These are phyloP conservation scores for Phytophthora boehmeriae DNA, from an alignment of 352 stramenopile genomes.

Conservation along the genomic window DNA sequence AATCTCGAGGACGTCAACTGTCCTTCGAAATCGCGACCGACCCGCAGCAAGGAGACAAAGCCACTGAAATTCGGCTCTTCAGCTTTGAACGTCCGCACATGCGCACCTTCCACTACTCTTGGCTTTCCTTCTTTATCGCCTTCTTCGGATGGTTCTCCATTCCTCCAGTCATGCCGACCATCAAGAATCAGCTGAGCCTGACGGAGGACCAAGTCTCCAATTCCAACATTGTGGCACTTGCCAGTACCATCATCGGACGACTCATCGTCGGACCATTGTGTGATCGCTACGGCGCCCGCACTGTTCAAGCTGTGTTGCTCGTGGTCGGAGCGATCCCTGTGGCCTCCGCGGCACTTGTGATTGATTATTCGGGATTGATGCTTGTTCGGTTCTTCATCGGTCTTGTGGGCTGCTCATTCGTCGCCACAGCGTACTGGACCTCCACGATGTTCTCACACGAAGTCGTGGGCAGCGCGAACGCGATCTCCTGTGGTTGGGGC, in stretches of 20 bases:
- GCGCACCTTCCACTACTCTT: conserved; percentile 91
- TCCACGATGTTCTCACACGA: conserved; percentile 31
- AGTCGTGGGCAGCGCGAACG: conserved; percentile 27
- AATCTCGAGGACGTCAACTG: conserved; percentile 13
- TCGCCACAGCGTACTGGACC: conserved; percentile 27
- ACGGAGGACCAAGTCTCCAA: conserved; percentile 87
- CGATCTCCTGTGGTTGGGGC: conserved; percentile 89
- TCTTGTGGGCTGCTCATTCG: conserved; percentile 89
- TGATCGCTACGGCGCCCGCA: conserved; percentile 90
- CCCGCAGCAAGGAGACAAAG: conserved; percentile 27
- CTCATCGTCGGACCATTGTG: conserved; percentile 91
- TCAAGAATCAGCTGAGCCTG: conserved; percentile 83
- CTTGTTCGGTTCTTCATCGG: conserved; percentile 93
- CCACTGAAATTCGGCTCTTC: conserved; percentile 73
- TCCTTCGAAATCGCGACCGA: conserved; percentile 36
- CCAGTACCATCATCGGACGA: conserved; percentile 90
- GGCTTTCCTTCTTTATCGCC: conserved; percentile 92
- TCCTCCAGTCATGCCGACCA: conserved; percentile 47
- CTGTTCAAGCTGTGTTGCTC: conserved; percentile 77
- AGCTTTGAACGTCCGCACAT: conserved; percentile 89
- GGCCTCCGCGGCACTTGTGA: conserved; percentile 75
- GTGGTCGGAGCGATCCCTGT: conserved; percentile 79
- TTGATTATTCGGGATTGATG: conserved; percentile 66
- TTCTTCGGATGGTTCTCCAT: conserved; percentile 96
- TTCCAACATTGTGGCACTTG: conserved; percentile 87